phyloP scores from a whole-genome alignment of 2,329 filamentous ascomycete species.

The Stachybotrys echinatus region DNA sequence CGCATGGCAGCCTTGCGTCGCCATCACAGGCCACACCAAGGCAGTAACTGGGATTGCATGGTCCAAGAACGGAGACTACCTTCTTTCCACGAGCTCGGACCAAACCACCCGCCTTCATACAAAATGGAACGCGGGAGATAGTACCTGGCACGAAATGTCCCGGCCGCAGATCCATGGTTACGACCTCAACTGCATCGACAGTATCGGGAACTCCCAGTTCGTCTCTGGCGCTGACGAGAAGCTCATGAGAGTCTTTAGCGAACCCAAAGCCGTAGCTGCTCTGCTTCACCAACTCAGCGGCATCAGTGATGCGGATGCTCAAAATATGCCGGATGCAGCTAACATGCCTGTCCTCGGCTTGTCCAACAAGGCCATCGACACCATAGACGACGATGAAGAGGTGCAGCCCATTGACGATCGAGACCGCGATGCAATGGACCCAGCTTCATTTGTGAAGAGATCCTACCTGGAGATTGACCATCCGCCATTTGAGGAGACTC shows the following conservation, averaged over 20 bases:
- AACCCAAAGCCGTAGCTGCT: constrained; percentile 76
- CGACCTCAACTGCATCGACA: constrained; percentile 89
- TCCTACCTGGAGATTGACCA: constrained; percentile 61
- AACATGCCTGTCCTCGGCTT: constrained; percentile 93
- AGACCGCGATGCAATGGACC: constrained; percentile 49
- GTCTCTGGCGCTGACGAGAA: constrained; percentile 97
- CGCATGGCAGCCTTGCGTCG: constrained; percentile 71
- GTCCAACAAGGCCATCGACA: constrained; percentile 86
- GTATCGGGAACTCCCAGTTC: constrained; percentile 68
- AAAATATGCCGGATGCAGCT: constrained; percentile 73
- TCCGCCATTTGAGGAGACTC: constrained; percentile 83
- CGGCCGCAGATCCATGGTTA: constrained; percentile 97
- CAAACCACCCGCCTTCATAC: constrained; percentile 89
- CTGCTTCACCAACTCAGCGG: constrained; percentile 66
- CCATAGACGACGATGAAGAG: constrained; percentile 44
- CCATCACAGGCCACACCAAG: constrained; percentile 77
- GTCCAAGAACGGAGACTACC: constrained; percentile 75
- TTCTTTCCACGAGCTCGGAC: constrained; percentile 84
- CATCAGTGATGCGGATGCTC: constrained; percentile 36
- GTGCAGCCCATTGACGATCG: constrained; percentile 38
- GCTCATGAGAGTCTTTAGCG: constrained; percentile 89
- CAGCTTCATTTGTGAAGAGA: constrained; percentile 49
- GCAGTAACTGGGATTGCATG: constrained; percentile 79
- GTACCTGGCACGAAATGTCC: constrained; percentile 92
- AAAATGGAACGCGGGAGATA: constrained; percentile 56